Percentiles rank a stretch among this genome's conserved stretches.
Conservation (phyloP, 2,329 filamentous ascomycete genomes). For the Ambrosiella xylebori region DNA sequence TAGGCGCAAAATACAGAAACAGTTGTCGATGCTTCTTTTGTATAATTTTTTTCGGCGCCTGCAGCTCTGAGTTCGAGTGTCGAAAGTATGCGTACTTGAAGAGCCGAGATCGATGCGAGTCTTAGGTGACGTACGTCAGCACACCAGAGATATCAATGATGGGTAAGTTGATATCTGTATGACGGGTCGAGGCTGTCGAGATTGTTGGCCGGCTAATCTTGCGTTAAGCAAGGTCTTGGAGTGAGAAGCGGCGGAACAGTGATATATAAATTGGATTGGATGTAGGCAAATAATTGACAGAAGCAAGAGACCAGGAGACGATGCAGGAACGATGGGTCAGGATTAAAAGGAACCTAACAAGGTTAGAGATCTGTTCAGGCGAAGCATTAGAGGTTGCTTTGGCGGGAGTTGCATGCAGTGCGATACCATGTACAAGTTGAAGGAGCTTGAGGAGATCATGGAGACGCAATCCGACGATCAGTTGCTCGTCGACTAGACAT, state of each 20-base stretch:
- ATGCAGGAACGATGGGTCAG: conserved; percentile 4
- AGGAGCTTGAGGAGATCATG: conserved; percentile 6
- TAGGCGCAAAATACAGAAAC: neutral
- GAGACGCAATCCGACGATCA: conserved; percentile 3
- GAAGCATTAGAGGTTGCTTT: conserved; percentile 1
- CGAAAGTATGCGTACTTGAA: too few species aligned
- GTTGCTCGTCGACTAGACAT: neutral
- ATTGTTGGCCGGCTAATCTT: neutral
- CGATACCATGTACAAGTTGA: conserved; percentile 4
- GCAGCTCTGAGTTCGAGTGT: too few species aligned
- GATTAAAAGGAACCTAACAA: conserved; percentile 2
- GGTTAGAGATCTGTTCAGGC: neutral
- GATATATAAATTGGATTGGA: too few species aligned
- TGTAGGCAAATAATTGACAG: neutral
- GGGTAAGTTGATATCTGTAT: neutral
- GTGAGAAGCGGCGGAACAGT: neutral
- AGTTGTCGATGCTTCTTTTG: neutral
- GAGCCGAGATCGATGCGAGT: too few species aligned
- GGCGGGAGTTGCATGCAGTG: conserved; percentile 1
- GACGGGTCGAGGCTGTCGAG: too few species aligned
- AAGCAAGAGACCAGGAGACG: neutral
- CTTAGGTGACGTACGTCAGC: too few species aligned
- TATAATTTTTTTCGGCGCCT: neutral
- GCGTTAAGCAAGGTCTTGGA: neutral
- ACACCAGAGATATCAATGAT: neutral